Evolutionary conservation across 1,284 basidiomycete genomes (phyloP), one percentile per base, ranked within the genome.

Genomic region (Agaricales sp.): DNA sequence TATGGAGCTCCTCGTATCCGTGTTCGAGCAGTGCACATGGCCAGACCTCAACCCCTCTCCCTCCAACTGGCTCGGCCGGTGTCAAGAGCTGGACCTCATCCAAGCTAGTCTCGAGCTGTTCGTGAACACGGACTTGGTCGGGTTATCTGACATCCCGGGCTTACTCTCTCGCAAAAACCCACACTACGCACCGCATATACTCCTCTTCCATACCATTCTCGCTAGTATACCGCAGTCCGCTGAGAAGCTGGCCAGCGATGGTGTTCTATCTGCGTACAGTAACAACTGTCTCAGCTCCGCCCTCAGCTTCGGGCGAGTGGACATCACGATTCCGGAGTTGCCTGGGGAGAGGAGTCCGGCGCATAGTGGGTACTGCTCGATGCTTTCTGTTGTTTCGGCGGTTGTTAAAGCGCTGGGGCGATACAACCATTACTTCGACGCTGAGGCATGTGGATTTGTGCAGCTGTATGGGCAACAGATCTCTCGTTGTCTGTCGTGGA

Each of bases 141-240:
- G 87, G 12, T 62, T 83, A 20, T 76, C 79, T 8, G 78, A 86
- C 55, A 61, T 84, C 1, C 66, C 74, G 1, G 66, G 82, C 11
- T 72, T 85, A n/a, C 67, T 80, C 16, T 59, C 73, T 0, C 75
- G 77, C 43, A 82, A 80, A 51, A 72, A 76, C 52, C 80, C 84
- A 21, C 63, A 89, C 24, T 87, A 87, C 65, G 73, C 82, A 4
- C 75, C 82, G 4, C 80, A 90, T 54, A 67, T 96, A 50, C 75
- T 96, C 48, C 69, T 84, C 11, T 86, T 97, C 67, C 88, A 96
- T 59, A 84, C 92, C 67, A 78, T 89, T 0, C 68, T 97, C n/a
- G 88, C 90, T 3, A 78, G 78, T 48, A 74, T 87, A 48, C 77
- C 82, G 0, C 72, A 77, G 1, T 82, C 89, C 1, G 90, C 92